These are phyloP conservation scores for Megacollybia marginata DNA, from an alignment of 768 basidiomycete species.

Conservation along the genomic window DNA sequence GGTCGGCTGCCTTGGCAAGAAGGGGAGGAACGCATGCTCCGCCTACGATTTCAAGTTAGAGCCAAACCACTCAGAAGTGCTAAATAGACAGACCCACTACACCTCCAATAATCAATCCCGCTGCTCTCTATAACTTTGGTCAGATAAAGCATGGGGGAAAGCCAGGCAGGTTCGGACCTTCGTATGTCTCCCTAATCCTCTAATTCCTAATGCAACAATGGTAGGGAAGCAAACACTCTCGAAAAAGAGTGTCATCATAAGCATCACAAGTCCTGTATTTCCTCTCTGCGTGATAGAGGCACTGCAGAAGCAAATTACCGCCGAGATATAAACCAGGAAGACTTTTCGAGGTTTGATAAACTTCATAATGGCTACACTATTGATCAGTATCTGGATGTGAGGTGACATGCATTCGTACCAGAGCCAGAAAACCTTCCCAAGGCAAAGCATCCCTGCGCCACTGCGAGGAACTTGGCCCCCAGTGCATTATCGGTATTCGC, in stretches of 20 bases:
- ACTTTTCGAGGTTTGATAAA: slow-evolving; percentile 20
- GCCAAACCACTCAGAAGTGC: too few species aligned
- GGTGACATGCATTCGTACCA: slow-evolving; percentile 9
- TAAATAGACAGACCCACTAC: slow-evolving; percentile 23
- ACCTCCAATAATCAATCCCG: slow-evolving; percentile 24
- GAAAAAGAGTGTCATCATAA: slow-evolving; percentile 25
- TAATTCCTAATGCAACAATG: slow-evolving; percentile 25
- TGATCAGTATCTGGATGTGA: neutral
- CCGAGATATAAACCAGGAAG: slow-evolving; percentile 20
- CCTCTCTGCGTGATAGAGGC: slow-evolving; percentile 22
- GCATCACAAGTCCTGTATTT: slow-evolving; percentile 22
- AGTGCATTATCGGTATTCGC: slow-evolving; percentile 13
- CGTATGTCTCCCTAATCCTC: slow-evolving; percentile 24
- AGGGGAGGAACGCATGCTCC: slow-evolving; percentile 19
- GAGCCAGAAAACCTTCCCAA: slow-evolving; percentile 24
- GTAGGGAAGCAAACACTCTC: slow-evolving; percentile 30
- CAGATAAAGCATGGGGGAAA: neutral
- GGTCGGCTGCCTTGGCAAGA: slow-evolving; percentile 22
- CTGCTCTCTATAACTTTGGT: slow-evolving; percentile 10
- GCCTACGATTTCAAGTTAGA: too few species aligned
- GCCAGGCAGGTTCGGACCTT: slow-evolving; percentile 11
- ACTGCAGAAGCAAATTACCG: slow-evolving; percentile 20
- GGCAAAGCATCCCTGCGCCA: slow-evolving; percentile 25
- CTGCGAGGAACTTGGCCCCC: slow-evolving; percentile 24
- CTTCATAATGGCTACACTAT: slow-evolving; percentile 18